Evolutionary conservation across 345 rosid species (phyloP).

Genomic region (Dipteronia dyeriana): DNA sequence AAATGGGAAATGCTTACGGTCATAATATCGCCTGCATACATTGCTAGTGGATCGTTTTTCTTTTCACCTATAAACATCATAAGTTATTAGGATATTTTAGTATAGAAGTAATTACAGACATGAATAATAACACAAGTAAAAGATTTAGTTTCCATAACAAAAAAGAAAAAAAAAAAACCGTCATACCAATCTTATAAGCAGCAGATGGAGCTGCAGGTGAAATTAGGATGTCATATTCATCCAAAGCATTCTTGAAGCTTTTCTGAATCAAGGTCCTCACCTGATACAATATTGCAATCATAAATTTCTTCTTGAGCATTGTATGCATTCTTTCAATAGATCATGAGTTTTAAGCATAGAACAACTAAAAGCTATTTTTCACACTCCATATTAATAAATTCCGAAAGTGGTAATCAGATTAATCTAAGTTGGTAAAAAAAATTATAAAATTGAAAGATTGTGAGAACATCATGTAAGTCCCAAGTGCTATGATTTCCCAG

Average conservation of each 20-base stretch:
- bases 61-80: conserved; percentile 62
- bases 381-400: background rate
- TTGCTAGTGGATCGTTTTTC: conserved; percentile 87
- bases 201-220: conserved; percentile 95
- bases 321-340: background rate
- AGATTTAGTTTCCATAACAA: background rate
- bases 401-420: background rate
- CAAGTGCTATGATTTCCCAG: conserved; percentile 2
- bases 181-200: conserved; percentile 82
- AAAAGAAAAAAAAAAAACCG: background rate
- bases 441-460: background rate
- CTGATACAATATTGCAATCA: conserved; percentile 43
- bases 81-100: background rate
- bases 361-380: background rate
- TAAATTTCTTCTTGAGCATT: conserved; percentile 28
- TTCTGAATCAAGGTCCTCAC: conserved; percentile 74
- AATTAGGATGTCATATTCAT: conserved; percentile 73
- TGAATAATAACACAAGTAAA: background rate
- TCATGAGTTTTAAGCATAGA: background rate
- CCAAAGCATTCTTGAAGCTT: conserved; percentile 73
- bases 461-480: background rate
- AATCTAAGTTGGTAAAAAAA: background rate
- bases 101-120: background rate
- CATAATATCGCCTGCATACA: conserved; percentile 96
- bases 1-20: conserved; percentile 50